Evolutionary conservation across 345 rosid species (phyloP).

Genomic region (Acer campestre): DNA sequence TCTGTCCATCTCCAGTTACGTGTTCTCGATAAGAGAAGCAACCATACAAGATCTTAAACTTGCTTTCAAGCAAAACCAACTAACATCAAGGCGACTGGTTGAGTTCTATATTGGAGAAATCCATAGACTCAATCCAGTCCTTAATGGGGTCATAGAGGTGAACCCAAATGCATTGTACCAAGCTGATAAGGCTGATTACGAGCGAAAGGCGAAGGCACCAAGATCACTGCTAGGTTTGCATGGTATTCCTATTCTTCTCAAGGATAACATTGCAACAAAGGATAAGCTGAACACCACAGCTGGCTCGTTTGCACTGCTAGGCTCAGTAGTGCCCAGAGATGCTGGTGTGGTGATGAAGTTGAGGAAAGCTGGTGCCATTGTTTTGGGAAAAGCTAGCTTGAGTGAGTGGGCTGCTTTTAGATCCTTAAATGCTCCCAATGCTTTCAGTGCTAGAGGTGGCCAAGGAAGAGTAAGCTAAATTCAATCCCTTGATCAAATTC

Average conservation of each 20-base stretch:
- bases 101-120: slow-evolving; percentile 14
- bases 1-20: not conserved
- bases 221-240: slow-evolving; percentile 35
- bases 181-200: slow-evolving; percentile 23
- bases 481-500: not conserved
- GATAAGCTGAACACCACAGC: slow-evolving; percentile 60
- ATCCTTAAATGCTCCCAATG: slow-evolving; percentile 28
- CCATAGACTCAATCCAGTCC: slow-evolving; percentile 1
- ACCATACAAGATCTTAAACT: slow-evolving; percentile 43
- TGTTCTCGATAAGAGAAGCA: slow-evolving; percentile 47
- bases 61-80: slow-evolving; percentile 41
- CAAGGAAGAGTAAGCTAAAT: slow-evolving; percentile 47
- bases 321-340: slow-evolving; percentile 47
- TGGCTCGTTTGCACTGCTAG: slow-evolving; percentile 45
- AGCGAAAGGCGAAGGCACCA: slow-evolving; percentile 26
- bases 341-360: slow-evolving; percentile 51
- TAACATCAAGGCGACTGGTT: slow-evolving; percentile 19
- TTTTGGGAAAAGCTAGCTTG: slow-evolving; percentile 63
- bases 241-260: slow-evolving; percentile 58
- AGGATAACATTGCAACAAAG: slow-evolving; percentile 57
- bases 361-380: slow-evolving; percentile 52
- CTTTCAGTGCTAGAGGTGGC: slow-evolving; percentile 53
- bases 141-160: slow-evolving; percentile 14
- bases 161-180: slow-evolving; percentile 14
- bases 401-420: slow-evolving; percentile 55